Evolutionary conservation across 1,139 yeast genomes (phyloP).

Genomic region (Kazachstania sp.): DNA sequence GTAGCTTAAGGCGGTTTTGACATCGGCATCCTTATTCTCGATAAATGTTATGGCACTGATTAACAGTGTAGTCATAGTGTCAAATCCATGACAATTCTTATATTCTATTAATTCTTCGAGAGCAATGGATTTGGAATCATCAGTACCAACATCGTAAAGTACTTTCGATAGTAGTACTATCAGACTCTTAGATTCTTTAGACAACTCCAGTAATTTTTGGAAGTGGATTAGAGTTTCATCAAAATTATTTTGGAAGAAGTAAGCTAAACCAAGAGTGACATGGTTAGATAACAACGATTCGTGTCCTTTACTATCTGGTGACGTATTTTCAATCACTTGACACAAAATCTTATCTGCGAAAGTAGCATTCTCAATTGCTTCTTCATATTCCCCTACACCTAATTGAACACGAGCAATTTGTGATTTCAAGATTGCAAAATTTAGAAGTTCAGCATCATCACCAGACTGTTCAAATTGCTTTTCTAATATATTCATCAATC

Average conservation of each 20-base stretch:
- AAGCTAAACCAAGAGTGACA: constrained; percentile 60
- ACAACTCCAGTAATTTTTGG: constrained; percentile 47
- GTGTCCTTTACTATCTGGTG: constrained; percentile 24
- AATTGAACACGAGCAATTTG: constrained; percentile 64
- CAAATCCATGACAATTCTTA: constrained; percentile 56
- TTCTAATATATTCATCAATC: constrained; percentile 47
- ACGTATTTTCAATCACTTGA: constrained; percentile 18
- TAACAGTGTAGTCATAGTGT: constrained; percentile 57
- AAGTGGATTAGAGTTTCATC: constrained; percentile 62
- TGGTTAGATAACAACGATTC: constrained; percentile 46
- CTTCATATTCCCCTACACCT: constrained; percentile 47
- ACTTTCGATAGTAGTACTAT: constrained; percentile 71
- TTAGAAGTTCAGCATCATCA: constrained; percentile 38
- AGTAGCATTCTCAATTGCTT: constrained; percentile 56
- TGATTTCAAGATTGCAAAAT: constrained; percentile 53
- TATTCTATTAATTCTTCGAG: constrained; percentile 59
- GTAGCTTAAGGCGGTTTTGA: constrained; percentile 59
- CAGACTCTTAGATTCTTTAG: constrained; percentile 51
- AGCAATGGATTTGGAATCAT: constrained; percentile 75
- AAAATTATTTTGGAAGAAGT: constrained; percentile 54
- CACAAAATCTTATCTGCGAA: constrained; percentile 43
- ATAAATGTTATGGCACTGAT: constrained; percentile 74
- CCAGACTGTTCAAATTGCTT: constrained; percentile 50
- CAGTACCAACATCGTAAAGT: constrained; percentile 61
- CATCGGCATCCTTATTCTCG: constrained; percentile 42